Conservation (phyloP, 2,329 filamentous ascomycete genomes). For the Gyromitra esculenta region DNA sequence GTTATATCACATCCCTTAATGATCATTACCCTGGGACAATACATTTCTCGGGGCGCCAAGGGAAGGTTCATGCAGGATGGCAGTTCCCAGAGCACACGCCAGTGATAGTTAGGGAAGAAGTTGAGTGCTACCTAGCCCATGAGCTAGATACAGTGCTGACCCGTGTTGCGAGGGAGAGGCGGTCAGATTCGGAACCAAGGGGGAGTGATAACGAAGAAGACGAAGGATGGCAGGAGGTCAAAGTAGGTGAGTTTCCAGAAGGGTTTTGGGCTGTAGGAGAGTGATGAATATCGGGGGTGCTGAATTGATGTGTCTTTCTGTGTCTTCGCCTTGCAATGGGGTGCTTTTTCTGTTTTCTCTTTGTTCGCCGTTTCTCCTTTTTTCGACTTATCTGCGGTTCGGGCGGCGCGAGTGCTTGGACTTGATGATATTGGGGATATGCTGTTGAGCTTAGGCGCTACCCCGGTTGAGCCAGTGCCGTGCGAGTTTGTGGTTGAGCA, state of each 20-base stretch:
- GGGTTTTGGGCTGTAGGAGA: slow-evolving; percentile 8
- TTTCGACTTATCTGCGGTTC: not conserved
- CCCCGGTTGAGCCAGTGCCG: not conserved
- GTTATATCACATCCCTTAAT: slow-evolving; percentile 12
- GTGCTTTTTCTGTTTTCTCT: slow-evolving; percentile 7
- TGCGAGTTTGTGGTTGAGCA: slow-evolving; percentile 3
- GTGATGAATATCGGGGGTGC: slow-evolving; percentile 1
- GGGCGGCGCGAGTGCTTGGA: not conserved
- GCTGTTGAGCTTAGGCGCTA: slow-evolving; percentile 2
- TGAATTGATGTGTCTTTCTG: slow-evolving; percentile 4
- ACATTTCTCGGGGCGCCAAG: not conserved
- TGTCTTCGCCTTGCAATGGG: not conserved
- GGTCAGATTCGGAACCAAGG: slow-evolving; percentile 9
- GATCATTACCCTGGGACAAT: not conserved
- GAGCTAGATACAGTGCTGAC: slow-evolving; percentile 11
- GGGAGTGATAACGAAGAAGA: not conserved
- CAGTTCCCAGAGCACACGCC: not conserved
- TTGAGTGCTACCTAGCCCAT: not conserved
- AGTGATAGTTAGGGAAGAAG: not conserved
- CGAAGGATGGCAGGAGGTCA: not conserved
- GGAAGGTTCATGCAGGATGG: slow-evolving; percentile 22
- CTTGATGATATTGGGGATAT: not conserved
- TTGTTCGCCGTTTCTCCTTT: slow-evolving; percentile 7
- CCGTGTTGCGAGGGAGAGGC: slow-evolving; percentile 3
- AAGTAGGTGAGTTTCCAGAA: not conserved